Base-by-base conservation (phyloP, 2,329 filamentous ascomycete species). In the Pseudogymnoascus sp. region DNA sequence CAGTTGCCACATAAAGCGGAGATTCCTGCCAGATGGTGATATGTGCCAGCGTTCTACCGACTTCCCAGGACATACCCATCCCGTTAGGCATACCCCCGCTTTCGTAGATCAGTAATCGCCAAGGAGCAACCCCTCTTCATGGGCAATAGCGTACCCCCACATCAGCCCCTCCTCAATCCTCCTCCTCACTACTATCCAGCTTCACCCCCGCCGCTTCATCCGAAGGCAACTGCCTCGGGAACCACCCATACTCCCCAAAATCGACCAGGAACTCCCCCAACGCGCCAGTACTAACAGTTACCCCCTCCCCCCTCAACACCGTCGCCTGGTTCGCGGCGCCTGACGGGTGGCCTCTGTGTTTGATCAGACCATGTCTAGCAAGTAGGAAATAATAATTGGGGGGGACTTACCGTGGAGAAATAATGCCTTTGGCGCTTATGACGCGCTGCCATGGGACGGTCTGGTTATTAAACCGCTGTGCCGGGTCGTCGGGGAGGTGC, bases 371-470 rank as follows among this genome's bases (percentile, higher is more conserved):
- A 13, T 3, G 31, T 8, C 31, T 8, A 2, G 9, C 7, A 33
- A 33, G 31, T 15, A 36, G 13, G 33, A 11, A 11, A 15, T 15
- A 28, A 28, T 28, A 28, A 8, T 28, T 28, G 5, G 9, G 26
- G 13, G 13, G 13, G 4, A 21, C 31, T 68, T 71, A 93, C 91
- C 93, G 85, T 7, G 89, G 89, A 50, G 92, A 96, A 68, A 97
- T 96, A 65, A 85, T 80, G 21, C 93, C 93, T 76, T 90, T 93
- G 13, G 90, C 79, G 74, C 93, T 96, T 73, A 97, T 89, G 65
- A 97, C 90, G 64, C 95, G 82, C 78, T 97, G 93, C 93, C 93
- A 97, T 0, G 93, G 93, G 3, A 97, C 93, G 68, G 88, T 97
- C 23, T 79, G 80, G 65, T 83, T 80, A 74, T 96, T 88, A 77